These are phyloP conservation scores for Ananas comosus DNA, from an alignment of 176 grass and related monocot species.

Conservation along the genomic window DNA sequence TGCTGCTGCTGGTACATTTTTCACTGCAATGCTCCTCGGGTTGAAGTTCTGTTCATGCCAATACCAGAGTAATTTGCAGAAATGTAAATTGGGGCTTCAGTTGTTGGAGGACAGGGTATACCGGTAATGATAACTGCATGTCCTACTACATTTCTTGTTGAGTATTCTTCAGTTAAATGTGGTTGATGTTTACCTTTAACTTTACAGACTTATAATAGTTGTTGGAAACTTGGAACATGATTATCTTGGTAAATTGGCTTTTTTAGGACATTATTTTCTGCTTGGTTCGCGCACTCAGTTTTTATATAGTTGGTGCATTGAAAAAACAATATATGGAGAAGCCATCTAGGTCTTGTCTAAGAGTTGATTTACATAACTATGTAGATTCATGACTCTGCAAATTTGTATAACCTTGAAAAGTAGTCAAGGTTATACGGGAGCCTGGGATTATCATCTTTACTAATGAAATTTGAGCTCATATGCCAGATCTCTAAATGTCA, in stretches of 20 bases:
- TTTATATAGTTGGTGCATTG: neutral
- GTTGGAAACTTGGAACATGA: neutral
- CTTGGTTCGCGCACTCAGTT: no score
- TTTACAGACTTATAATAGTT: neutral
- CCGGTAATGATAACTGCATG: conserved; percentile 44
- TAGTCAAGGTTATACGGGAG: no score
- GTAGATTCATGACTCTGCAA: neutral
- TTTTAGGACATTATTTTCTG: neutral
- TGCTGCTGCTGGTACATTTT: conserved; percentile 85
- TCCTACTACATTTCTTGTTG: conserved; percentile 3
- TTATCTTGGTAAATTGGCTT: neutral
- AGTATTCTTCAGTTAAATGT: neutral
- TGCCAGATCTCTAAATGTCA: conserved; percentile 14
- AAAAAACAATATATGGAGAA: neutral
- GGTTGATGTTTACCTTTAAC: neutral
- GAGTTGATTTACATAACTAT: neutral
- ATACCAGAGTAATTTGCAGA: conserved; percentile 69
- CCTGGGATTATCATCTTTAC: neutral
- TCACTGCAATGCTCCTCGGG: conserved; percentile 90
- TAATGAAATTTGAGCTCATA: no score
- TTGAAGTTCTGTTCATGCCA: conserved; percentile 94
- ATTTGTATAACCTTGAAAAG: neutral
- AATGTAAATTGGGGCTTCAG: conserved; percentile 83
- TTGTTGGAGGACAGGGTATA: conserved; percentile 92
- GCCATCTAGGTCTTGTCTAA: neutral